Percentiles rank a stretch among this genome's conserved stretches.
These are phyloP conservation scores for Haplosporangium sp. DNA, from an alignment of 371 early-diverging fungal genomes.

Conservation along the genomic window DNA sequence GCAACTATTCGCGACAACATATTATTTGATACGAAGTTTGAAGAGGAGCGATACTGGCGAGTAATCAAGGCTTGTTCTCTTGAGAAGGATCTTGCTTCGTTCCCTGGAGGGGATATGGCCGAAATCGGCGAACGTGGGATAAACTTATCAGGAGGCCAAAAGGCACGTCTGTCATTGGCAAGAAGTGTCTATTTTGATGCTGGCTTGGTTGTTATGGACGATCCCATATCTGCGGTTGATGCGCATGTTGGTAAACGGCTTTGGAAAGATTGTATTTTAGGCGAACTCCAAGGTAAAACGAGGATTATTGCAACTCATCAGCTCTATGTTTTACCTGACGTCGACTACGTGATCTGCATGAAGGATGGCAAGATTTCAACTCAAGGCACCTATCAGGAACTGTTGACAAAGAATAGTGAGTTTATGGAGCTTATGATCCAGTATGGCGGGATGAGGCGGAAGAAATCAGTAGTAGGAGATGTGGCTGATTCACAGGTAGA, in stretches of 20 bases:
- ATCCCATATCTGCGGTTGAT: slow-evolving; percentile 86
- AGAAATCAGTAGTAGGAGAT: background rate
- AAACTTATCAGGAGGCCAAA: slow-evolving; percentile 90
- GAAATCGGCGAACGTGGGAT: slow-evolving; percentile 93
- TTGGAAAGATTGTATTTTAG: slow-evolving; percentile 59
- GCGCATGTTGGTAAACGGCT: slow-evolving; percentile 66
- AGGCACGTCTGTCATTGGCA: slow-evolving; percentile 69
- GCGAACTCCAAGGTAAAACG: slow-evolving; percentile 50
- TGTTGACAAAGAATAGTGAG: slow-evolving; percentile 60
- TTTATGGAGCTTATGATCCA: slow-evolving; percentile 62
- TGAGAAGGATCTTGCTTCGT: slow-evolving; percentile 72
- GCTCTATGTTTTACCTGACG: slow-evolving; percentile 57
- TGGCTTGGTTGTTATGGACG: slow-evolving; percentile 76
- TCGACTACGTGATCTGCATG: slow-evolving; percentile 68
- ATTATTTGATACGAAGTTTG: slow-evolving; percentile 64
- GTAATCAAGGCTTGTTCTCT: slow-evolving; percentile 65
- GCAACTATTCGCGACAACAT: slow-evolving; percentile 69
- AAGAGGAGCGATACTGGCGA: slow-evolving; percentile 60
- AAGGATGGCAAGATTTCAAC: slow-evolving; percentile 68
- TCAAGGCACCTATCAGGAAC: slow-evolving; percentile 62
- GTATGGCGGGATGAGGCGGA: slow-evolving; percentile 57
- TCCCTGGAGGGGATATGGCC: slow-evolving; percentile 83
- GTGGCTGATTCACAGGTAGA: background rate
- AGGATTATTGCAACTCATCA: slow-evolving; percentile 61
- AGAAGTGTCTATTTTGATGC: slow-evolving; percentile 62